phyloP scores from a whole-genome alignment of 2,329 filamentous ascomycete genomes.

The Xylariales sp. region DNA sequence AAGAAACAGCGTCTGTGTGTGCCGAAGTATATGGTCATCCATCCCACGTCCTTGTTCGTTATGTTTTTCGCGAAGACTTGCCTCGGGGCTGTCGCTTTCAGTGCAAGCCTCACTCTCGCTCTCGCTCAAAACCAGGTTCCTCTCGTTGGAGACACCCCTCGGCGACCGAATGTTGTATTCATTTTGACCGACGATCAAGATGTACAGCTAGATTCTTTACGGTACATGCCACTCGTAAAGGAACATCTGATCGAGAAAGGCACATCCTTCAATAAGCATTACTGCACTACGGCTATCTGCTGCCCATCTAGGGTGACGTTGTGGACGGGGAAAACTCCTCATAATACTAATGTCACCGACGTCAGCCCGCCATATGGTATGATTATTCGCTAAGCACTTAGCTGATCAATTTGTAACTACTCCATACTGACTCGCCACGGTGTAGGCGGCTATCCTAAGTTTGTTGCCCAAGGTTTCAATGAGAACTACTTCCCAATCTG shows the following conservation, averaged over 20 bases:
- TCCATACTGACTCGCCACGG: background rate
- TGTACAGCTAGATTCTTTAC: constrained; percentile 63
- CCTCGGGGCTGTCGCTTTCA: constrained; percentile 23
- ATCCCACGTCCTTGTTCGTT: background rate
- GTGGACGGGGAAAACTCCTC: constrained; percentile 68
- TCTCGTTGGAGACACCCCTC: constrained; percentile 10
- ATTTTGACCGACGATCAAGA: constrained; percentile 73
- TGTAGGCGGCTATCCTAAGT: constrained; percentile 64
- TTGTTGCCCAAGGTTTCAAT: constrained; percentile 64
- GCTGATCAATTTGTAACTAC: background rate
- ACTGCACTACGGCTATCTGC: constrained; percentile 58
- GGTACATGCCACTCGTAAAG: constrained; percentile 64
- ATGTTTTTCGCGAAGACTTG: constrained; percentile 35
- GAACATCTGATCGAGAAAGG: constrained; percentile 65
- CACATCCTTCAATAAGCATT: constrained; percentile 66
- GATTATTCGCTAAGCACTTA: constrained; percentile 53
- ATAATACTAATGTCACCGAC: constrained; percentile 72
- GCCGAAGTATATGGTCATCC: no score
- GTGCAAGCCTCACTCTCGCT: constrained; percentile 8
- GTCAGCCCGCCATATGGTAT: constrained; percentile 63
- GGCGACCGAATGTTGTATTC: constrained; percentile 66
- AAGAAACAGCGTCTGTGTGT: no score
- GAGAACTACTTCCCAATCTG: constrained; percentile 67
- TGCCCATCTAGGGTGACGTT: constrained; percentile 63
- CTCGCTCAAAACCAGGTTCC: constrained; percentile 29